Evolutionary conservation across 306 rosid species (phyloP).

Genomic region (Pyrus betulifolia): DNA sequence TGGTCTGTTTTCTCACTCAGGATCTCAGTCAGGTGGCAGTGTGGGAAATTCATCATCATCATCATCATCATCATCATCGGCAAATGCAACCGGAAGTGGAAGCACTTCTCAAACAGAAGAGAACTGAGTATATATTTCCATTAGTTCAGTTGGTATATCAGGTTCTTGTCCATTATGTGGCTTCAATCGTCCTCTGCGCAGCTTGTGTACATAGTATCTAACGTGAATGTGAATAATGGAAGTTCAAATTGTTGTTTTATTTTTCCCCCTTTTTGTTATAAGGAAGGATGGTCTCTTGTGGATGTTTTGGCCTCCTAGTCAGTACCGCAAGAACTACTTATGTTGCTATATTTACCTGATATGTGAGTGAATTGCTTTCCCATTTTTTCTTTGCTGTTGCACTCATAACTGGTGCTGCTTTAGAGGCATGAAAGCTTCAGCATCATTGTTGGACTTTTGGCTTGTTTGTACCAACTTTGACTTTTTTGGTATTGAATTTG

Average conservation of each 20-base stretch:
- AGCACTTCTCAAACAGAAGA: slow-evolving; percentile 41
- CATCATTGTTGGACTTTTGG: neutral
- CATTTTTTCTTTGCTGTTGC: neutral
- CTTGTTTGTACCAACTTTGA: neutral
- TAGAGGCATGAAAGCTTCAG: neutral
- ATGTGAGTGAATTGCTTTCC: neutral
- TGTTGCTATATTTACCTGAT: neutral
- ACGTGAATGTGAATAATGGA: slow-evolving; percentile 17
- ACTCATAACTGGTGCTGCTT: neutral
- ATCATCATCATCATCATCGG: slow-evolving; percentile 31
- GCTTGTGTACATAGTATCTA: slow-evolving; percentile 37
- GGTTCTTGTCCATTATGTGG: slow-evolving; percentile 5
- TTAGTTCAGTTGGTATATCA: neutral
- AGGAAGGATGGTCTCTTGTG: slow-evolving; percentile 4
- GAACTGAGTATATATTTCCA: slow-evolving; percentile 7
- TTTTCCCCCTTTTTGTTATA: neutral
- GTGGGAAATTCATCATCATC: slow-evolving; percentile 36
- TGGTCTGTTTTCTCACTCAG: slow-evolving; percentile 56
- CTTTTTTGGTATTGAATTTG: neutral
- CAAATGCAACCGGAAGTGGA: slow-evolving; percentile 26
- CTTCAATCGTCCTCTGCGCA: slow-evolving; percentile 11
- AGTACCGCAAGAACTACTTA: neutral
- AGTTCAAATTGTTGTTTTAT: slow-evolving; percentile 1
- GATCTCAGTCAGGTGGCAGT: slow-evolving; percentile 22
- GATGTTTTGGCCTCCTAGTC: neutral